phyloP scores from a whole-genome alignment of 2,329 filamentous ascomycete species.

The Lachnellula suecica region DNA sequence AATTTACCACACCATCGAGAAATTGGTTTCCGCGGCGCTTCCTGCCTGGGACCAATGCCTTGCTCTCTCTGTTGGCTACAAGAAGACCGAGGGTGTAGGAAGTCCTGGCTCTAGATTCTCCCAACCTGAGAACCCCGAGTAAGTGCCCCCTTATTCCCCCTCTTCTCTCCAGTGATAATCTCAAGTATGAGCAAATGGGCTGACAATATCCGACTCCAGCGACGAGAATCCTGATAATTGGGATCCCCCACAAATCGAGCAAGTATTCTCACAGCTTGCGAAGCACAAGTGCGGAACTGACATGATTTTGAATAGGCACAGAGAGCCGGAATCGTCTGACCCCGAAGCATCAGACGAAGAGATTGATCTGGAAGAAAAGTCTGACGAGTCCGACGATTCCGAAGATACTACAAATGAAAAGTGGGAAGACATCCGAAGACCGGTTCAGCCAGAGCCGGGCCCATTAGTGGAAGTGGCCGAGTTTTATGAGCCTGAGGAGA shows the following conservation, averaged over 20 bases:
- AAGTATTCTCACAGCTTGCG: background rate
- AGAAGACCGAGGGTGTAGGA: background rate
- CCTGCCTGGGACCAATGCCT: conserved; percentile 33
- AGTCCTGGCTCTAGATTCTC: background rate
- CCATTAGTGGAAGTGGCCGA: background rate
- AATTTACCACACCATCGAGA: conserved; percentile 37
- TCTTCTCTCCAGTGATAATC: background rate
- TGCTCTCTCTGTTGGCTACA: background rate
- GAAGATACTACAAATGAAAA: background rate
- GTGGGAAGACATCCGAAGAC: background rate
- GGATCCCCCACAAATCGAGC: background rate
- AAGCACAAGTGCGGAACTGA: background rate
- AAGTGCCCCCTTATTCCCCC: background rate
- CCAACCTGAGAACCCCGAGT: background rate
- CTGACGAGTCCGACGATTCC: background rate
- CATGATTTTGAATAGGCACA: background rate
- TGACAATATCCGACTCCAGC: no score
- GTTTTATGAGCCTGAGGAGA: background rate
- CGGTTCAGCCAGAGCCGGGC: conserved; percentile 1
- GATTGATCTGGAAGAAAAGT: background rate
- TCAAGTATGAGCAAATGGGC: background rate
- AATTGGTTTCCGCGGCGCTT: conserved; percentile 31
- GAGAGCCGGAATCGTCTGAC: background rate
- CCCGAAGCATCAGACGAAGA: background rate
- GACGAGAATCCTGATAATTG: background rate